Percentiles rank a stretch among this genome's conserved stretches.
These are phyloP conservation scores for Geotrichum armillariae DNA, from an alignment of 1,139 yeast genomes.

Conservation along the genomic window DNA sequence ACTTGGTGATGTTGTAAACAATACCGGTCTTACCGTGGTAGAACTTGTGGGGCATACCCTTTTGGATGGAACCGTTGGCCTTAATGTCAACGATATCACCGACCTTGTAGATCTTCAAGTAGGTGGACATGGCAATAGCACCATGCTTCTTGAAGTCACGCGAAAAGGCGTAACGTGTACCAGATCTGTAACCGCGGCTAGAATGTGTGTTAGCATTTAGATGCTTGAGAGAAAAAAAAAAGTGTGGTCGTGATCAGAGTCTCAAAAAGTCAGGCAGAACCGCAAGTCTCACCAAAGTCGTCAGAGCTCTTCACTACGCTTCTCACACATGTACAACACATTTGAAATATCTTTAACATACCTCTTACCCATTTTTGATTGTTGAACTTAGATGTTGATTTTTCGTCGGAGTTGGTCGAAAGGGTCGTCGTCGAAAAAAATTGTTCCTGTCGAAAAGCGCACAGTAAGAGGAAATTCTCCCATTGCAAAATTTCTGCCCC, in stretches of 20 bases:
- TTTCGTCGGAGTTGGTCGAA: slow-evolving; percentile 23
- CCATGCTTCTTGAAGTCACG: slow-evolving; percentile 99
- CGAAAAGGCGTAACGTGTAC: slow-evolving; percentile 99
- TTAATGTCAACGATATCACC: slow-evolving; percentile 99
- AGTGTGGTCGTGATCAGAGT: no score
- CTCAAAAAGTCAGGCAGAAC: no score
- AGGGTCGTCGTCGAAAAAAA: no score
- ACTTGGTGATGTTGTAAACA: slow-evolving; percentile 96
- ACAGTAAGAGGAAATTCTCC: not conserved
- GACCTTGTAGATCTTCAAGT: slow-evolving; percentile 96
- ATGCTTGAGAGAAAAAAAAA: no score
- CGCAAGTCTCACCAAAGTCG: no score
- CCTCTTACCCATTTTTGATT: slow-evolving; percentile 75
- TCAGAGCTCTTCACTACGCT: no score
- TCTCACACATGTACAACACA: no score
- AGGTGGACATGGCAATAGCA: slow-evolving; percentile 88
- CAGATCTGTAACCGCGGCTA: slow-evolving; percentile 99
- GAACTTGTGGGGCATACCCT: slow-evolving; percentile 99
- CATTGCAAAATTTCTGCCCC: slow-evolving; percentile 8
- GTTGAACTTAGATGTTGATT: slow-evolving; percentile 22
- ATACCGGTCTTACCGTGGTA: slow-evolving; percentile 99
- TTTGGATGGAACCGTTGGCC: slow-evolving; percentile 97
- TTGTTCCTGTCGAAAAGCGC: slow-evolving; percentile 16
- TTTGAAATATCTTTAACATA: no score
- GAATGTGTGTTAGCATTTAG: slow-evolving; percentile 11